Conservation (phyloP, 2,329 filamentous ascomycete genomes). For the Colletotrichum sp. region DNA sequence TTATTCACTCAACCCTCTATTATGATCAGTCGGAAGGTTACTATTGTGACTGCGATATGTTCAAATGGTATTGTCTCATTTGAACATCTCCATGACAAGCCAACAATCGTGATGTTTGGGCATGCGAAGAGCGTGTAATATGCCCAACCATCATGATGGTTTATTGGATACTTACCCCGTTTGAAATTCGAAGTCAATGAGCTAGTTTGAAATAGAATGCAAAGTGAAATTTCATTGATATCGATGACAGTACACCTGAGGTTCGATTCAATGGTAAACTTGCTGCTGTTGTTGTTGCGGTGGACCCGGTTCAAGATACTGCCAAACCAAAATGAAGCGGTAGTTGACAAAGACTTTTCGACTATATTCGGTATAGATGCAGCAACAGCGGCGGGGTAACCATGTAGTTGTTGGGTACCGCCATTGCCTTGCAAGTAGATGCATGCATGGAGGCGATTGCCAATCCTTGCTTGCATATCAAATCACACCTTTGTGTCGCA, state of each 20-base stretch:
- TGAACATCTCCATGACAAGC: background rate
- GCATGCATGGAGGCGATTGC: background rate
- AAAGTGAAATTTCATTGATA: accelerated
- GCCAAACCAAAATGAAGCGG: background rate
- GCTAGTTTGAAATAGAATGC: background rate
- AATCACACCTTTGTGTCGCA: background rate
- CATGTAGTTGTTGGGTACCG: background rate
- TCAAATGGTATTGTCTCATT: background rate
- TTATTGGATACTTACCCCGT: background rate
- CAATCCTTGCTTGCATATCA: background rate
- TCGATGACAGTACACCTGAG: background rate
- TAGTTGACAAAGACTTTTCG: background rate
- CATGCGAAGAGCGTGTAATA: background rate
- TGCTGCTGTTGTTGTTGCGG: background rate
- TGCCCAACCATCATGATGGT: background rate
- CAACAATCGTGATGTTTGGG: background rate
- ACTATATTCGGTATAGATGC: background rate
- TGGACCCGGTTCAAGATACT: background rate
- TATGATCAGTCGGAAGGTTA: background rate
- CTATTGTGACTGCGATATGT: background rate
- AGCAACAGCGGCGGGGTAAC: background rate
- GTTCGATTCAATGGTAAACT: background rate
- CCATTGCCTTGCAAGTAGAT: background rate
- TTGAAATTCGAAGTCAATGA: background rate
- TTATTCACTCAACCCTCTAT: background rate